Conservation (phyloP, 2,329 filamentous ascomycete genomes). For the Pseudopithomyces maydicus region DNA sequence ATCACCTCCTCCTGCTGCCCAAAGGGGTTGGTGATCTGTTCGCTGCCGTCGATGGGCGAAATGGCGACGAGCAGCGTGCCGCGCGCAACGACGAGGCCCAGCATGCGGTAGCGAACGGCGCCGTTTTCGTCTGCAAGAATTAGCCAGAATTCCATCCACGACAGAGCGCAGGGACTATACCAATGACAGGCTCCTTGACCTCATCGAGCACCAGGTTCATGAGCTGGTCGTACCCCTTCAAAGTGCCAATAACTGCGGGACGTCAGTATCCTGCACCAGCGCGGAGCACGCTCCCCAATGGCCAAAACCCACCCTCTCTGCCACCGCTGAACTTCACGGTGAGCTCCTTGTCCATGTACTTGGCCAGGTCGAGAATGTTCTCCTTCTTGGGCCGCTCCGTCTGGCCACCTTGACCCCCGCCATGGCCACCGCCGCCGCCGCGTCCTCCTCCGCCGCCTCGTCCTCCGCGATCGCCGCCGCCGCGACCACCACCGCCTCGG, state of each 20-base stretch:
- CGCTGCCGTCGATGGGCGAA: conserved; percentile 90
- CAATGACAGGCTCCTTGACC: conserved; percentile 86
- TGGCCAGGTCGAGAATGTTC: conserved; percentile 92
- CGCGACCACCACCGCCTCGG: conserved; percentile 56
- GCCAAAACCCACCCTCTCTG: conserved; percentile 70
- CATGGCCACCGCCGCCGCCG: conserved; percentile 37
- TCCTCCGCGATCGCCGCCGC: conserved; percentile 44
- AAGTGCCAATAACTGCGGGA: conserved; percentile 74
- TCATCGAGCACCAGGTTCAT: conserved; percentile 98
- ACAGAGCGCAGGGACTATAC: conserved; percentile 61
- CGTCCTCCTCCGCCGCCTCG: conserved; percentile 51
- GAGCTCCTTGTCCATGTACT: conserved; percentile 97
- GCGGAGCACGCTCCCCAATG: conserved; percentile 7
- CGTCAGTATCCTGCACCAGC: background rate
- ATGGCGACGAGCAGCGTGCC: conserved; percentile 93
- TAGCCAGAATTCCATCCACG: background rate
- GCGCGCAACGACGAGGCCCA: conserved; percentile 80
- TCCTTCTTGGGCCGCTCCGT: conserved; percentile 90
- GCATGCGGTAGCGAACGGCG: conserved; percentile 80
- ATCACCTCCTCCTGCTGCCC: conserved; percentile 71
- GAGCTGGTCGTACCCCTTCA: conserved; percentile 95
- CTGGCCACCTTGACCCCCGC: conserved; percentile 31
- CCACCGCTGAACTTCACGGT: conserved; percentile 97
- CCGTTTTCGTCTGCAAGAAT: conserved; percentile 81
- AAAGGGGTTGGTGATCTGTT: conserved; percentile 95